Conservation (phyloP, 371 early-diverging fungal genomes). For the Mortierella sp. region DNA sequence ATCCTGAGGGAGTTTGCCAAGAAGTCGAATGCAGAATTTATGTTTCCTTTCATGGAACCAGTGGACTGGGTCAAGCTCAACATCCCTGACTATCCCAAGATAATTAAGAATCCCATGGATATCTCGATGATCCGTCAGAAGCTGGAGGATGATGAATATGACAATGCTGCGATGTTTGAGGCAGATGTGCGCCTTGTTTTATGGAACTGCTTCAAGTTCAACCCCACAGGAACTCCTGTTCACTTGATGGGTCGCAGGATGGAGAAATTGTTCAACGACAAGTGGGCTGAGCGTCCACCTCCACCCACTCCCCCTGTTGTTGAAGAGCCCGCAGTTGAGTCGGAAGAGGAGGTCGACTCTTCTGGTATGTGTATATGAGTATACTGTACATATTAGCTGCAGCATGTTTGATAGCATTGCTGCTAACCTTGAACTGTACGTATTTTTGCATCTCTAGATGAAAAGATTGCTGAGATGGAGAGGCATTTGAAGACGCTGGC, state of each 20-base stretch:
- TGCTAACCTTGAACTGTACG: neutral
- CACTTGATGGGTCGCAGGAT: constrained; percentile 86
- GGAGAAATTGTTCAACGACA: constrained; percentile 88
- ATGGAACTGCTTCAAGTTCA: constrained; percentile 95
- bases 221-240: constrained; percentile 89
- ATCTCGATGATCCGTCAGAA: constrained; percentile 90
- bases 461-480: constrained; percentile 70
- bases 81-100: constrained; percentile 93
- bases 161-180: constrained; percentile 81
- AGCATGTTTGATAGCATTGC: neutral
- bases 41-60: constrained; percentile 87
- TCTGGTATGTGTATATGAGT: constrained; percentile 13
- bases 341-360: constrained; percentile 23
- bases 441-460: constrained; percentile 7
- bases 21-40: constrained; percentile 73
- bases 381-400: no score
- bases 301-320: constrained; percentile 40
- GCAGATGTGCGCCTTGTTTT: constrained; percentile 91
- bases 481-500: constrained; percentile 72
- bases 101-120: constrained; percentile 99
- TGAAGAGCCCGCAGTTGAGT: constrained; percentile 11
- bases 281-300: constrained; percentile 82
- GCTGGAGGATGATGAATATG: constrained; percentile 84
- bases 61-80: constrained; percentile 93
- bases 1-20: constrained; percentile 85